These are phyloP conservation scores for Paraconiothyrium brasiliense DNA, from an alignment of 2,329 filamentous ascomycete genomes.

Conservation along the genomic window DNA sequence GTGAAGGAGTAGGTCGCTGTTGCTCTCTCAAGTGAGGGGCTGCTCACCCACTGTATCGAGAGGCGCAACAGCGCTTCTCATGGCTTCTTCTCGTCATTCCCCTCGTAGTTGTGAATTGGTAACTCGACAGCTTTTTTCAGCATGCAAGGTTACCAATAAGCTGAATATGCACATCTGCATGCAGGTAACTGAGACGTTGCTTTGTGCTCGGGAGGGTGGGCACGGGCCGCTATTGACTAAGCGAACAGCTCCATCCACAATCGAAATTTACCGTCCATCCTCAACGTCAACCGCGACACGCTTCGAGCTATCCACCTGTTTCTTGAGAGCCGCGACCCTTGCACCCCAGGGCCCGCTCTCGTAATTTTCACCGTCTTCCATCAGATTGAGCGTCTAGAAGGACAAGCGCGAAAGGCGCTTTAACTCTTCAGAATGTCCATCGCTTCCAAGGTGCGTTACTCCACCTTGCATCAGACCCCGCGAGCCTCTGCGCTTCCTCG, in stretches of 20 bases:
- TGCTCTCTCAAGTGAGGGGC: neutral
- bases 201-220: slow-evolving; percentile 11
- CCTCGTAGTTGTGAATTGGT: neutral
- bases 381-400: slow-evolving; percentile 55
- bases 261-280: slow-evolving; percentile 35
- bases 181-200: neutral
- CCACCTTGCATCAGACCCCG: slow-evolving; percentile 21
- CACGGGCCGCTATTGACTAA: slow-evolving; percentile 36
- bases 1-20: neutral
- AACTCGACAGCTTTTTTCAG: neutral
- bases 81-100: neutral
- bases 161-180: neutral
- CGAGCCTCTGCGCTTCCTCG: slow-evolving; percentile 5
- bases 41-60: neutral
- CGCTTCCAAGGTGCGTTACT: slow-evolving; percentile 54
- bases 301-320: slow-evolving; percentile 22
- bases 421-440: slow-evolving; percentile 53
- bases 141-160: neutral
- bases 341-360: slow-evolving; percentile 52
- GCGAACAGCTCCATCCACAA: slow-evolving; percentile 39
- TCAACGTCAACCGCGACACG: slow-evolving; percentile 38
- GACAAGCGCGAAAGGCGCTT: slow-evolving; percentile 57
- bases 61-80: neutral
- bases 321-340: slow-evolving; percentile 52
- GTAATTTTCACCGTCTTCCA: slow-evolving; percentile 34